Conservation (phyloP, 176 grass and related monocot species). For the Calamus simplicifolius region DNA sequence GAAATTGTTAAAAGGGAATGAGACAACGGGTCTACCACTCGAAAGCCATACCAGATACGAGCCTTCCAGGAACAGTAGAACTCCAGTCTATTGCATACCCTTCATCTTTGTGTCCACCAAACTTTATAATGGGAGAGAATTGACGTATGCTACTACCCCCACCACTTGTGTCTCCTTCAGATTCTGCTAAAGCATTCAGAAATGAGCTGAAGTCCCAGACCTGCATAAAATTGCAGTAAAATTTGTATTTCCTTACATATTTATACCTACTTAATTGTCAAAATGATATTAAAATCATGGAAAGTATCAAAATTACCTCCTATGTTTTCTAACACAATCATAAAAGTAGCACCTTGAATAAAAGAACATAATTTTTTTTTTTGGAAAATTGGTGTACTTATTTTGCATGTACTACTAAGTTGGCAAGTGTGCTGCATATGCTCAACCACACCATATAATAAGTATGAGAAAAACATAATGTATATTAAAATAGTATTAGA, state of each 20-base stretch:
- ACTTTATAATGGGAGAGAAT: constrained; percentile 53
- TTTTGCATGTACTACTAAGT: too few species aligned
- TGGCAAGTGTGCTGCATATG: too few species aligned
- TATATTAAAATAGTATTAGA: too few species aligned
- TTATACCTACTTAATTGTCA: too few species aligned
- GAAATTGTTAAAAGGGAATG: too few species aligned
- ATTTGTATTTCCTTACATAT: too few species aligned
- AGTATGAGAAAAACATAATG: too few species aligned
- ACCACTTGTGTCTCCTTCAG: constrained; percentile 34
- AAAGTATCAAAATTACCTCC: constrained; percentile 2
- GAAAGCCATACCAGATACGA: constrained; percentile 70
- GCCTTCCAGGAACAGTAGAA: constrained; percentile 64
- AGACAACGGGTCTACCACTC: neutral
- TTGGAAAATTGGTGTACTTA: too few species aligned
- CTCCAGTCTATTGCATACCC: constrained; percentile 94
- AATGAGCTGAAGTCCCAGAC: constrained; percentile 21
- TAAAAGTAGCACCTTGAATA: neutral
- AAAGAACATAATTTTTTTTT: neutral
- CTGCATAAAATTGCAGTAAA: too few species aligned
- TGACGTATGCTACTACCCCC: constrained; percentile 45
- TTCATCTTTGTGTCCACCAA: constrained; percentile 81
- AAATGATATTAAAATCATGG: too few species aligned
- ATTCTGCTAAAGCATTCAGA: constrained; percentile 71
- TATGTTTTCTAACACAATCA: too few species aligned
- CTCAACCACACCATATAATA: too few species aligned